Evolutionary conservation across 768 basidiomycete genomes (phyloP), one percentile per base, ranked within the genome.

Genomic region (Pleurotus ostreatus): DNA sequence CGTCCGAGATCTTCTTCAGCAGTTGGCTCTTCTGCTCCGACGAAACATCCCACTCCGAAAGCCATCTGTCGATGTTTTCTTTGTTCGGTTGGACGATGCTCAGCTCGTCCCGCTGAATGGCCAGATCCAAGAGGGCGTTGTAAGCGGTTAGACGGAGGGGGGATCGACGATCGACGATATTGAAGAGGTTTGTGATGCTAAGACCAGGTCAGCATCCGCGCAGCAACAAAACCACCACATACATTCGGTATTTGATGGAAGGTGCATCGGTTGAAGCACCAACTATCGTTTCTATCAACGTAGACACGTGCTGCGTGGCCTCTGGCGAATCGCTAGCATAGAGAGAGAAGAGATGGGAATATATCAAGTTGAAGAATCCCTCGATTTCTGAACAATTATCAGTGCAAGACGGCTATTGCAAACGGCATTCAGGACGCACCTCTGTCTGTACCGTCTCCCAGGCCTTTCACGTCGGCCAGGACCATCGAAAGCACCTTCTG

Each of bases 361-460:
- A 87, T 43, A 93, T 66, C 34, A 93, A 78, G 69, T 92, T 92
- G 78, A 92, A 93, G 70, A 92, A 93, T 16, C 92, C 92, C 72
- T 93, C 90, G 60, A 85, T 84, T 72, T 94, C 88, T 89, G 8
- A 9, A 66, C 20, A 18, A 30, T 53, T 26, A 26, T 40, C 63
- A 4, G 64, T 37, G 41, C 51, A 26, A 13, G 47, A 25, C 8
- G 30, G 30, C 30, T 30, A 30, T 9, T 34, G 30, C n/a, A 26
- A 51, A 53, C 43, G 46, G 40, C 2, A 49, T 56, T 20, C 45
- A 23, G 23, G 53, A 67, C 80, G 46, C 62, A 88, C 92, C 92
- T 75, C 82, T 83, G 60, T 92, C 91, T 15, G 79, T 74, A 39
- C 92, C 91, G 37, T 89, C 88, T 26, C 92, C 91, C 15, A 92